Evolutionary conservation across 495 filamentous ascomycete genomes (phyloP).

Genomic region (Niebla homalea): DNA sequence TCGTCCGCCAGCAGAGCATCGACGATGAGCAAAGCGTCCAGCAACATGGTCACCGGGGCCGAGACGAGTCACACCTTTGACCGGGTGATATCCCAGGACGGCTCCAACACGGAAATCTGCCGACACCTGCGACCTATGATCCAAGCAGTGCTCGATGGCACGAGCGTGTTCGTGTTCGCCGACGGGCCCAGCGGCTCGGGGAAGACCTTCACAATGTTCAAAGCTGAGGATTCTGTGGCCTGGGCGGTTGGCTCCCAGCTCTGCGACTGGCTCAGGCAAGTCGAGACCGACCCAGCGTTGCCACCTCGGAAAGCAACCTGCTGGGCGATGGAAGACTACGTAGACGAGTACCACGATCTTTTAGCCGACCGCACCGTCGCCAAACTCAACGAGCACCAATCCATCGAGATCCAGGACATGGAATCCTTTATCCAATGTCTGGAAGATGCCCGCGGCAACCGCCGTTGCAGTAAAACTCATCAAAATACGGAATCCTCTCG

Average conservation of each 20-base stretch:
- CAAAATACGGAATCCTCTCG: background rate
- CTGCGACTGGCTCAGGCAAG: background rate
- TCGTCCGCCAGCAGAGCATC: too few relatives aligned
- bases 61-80: background rate
- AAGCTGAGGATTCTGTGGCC: background rate
- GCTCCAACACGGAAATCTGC: background rate
- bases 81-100: background rate
- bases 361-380: background rate
- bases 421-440: background rate
- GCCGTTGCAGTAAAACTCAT: background rate
- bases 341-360: background rate
- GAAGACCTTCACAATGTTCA: background rate
- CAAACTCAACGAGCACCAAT: background rate
- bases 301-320: background rate
- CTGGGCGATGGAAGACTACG: background rate
- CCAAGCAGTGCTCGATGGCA: background rate
- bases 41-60: too few relatives aligned
- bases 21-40: too few relatives aligned
- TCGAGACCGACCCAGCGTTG: background rate
- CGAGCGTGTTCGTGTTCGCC: background rate
- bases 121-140: background rate
- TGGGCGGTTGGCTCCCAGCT: background rate
- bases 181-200: background rate
- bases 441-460: background rate
- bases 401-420: background rate